These are phyloP conservation scores for Sugiyamaella xylanicola DNA, from an alignment of 1,139 yeast genomes.

Conservation along the genomic window DNA sequence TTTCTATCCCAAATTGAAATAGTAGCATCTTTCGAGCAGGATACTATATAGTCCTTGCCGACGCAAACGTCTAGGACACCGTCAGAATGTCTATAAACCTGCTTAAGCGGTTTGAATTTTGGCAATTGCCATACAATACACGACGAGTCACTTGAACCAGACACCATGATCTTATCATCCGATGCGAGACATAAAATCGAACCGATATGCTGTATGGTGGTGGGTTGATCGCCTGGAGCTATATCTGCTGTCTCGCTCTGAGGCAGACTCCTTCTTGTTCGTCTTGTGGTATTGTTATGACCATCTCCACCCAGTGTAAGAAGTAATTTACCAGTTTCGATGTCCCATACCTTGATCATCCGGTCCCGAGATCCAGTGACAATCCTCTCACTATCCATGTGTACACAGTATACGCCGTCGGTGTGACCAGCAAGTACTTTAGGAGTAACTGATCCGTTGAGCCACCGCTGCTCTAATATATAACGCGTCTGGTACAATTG, in stretches of 20 bases:
- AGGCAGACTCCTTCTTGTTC: background rate
- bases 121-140: conserved; percentile 41
- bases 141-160: conserved; percentile 44
- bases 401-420: conserved; percentile 45
- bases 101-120: conserved; percentile 33
- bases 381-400: conserved; percentile 38
- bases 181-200: conserved; percentile 42
- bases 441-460: conserved; percentile 30
- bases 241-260: conserved; percentile 9
- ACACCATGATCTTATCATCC: conserved; percentile 40
- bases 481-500: conserved; percentile 35
- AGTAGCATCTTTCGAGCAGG: conserved; percentile 43
- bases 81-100: conserved; percentile 35
- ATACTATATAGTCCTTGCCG: conserved; percentile 34
- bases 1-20: conserved; percentile 39
- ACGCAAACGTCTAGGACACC: conserved; percentile 42
- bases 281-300: background rate
- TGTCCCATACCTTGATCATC: conserved; percentile 42
- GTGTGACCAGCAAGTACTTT: conserved; percentile 40
- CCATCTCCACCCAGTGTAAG: conserved; percentile 31
- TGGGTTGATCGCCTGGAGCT: background rate
- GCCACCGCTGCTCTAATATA: conserved; percentile 40
- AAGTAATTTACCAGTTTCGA: conserved; percentile 35
- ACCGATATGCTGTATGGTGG: conserved; percentile 36
- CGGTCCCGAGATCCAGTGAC: conserved; percentile 45